These are phyloP conservation scores for Pestalotiopsis fici DNA, from an alignment of 2,329 filamentous ascomycete species.

Conservation along the genomic window DNA sequence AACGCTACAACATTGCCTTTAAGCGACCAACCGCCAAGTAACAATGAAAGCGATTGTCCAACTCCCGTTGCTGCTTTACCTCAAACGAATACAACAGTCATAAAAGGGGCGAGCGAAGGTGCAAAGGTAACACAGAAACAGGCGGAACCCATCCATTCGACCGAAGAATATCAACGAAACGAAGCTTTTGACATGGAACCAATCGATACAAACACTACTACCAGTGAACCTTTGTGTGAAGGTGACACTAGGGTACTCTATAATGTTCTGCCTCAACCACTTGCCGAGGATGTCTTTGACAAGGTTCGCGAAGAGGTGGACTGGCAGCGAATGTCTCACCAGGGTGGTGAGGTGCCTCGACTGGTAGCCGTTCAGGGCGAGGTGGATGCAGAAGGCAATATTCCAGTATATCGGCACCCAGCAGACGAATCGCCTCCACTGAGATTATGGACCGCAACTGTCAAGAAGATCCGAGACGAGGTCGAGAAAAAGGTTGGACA, in stretches of 20 bases:
- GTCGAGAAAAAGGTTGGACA: constrained; percentile 78
- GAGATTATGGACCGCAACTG: constrained; percentile 72
- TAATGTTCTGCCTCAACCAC: constrained; percentile 62
- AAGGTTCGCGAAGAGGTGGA: constrained; percentile 72
- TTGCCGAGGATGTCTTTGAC: constrained; percentile 66
- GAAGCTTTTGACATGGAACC: background rate
- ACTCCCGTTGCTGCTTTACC: background rate
- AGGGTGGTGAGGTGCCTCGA: constrained; percentile 87
- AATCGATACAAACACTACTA: background rate
- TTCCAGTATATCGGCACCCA: constrained; percentile 93
- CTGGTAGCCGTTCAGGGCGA: constrained; percentile 87
- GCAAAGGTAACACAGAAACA: background rate
- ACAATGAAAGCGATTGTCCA: constrained; percentile 13
- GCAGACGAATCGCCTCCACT: constrained; percentile 84
- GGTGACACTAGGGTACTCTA: constrained; percentile 78
- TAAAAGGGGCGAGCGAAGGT: constrained; percentile 17
- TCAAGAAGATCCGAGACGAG: constrained; percentile 65
- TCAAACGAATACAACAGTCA: constrained; percentile 2
- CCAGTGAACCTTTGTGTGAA: constrained; percentile 66
- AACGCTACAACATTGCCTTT: constrained; percentile 8
- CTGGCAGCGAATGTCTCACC: constrained; percentile 93
- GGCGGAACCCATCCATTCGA: background rate
- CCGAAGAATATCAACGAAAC: background rate
- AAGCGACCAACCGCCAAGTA: constrained; percentile 20
- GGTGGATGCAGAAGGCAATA: constrained; percentile 66